Conservation (phyloP, 768 basidiomycete species). For the Mycena galopus region DNA sequence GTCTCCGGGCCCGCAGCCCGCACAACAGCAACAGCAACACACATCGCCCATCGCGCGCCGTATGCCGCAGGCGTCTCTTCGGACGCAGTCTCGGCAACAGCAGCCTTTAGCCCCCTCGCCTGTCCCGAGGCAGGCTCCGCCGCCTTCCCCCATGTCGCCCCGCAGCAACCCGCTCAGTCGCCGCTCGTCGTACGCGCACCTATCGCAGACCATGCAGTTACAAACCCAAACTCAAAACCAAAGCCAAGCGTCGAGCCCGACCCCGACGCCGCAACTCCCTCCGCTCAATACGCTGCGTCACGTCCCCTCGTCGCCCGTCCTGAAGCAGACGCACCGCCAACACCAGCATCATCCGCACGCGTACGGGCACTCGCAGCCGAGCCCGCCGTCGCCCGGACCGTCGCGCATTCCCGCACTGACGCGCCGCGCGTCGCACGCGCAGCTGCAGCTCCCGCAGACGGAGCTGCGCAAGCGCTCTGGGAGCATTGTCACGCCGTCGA, state of each 20-base stretch:
- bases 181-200: constrained; percentile 29
- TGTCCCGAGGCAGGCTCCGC: constrained; percentile 36
- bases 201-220: not conserved
- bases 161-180: constrained; percentile 33
- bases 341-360: not conserved
- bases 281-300: constrained; percentile 20
- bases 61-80: constrained; percentile 41
- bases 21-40: constrained; percentile 29
- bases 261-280: not conserved
- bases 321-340: constrained; percentile 32
- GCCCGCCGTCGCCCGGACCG: constrained; percentile 34
- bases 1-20: constrained; percentile 23
- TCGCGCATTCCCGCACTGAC: constrained; percentile 36
- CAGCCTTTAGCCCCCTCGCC: constrained; percentile 27
- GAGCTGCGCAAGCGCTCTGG: constrained; percentile 48
- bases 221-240: not conserved
- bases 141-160: constrained; percentile 45
- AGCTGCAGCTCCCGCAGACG: constrained; percentile 44
- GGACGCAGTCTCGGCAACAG: constrained; percentile 31
- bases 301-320: constrained; percentile 41
- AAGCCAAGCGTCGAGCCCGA: not conserved
- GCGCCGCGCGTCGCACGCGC: constrained; percentile 43
- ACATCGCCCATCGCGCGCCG: constrained; percentile 37
- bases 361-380: constrained; percentile 21
- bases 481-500: constrained; percentile 44